phyloP scores from a whole-genome alignment of 306 rosid genomes.

The Cajanus cajan region DNA sequence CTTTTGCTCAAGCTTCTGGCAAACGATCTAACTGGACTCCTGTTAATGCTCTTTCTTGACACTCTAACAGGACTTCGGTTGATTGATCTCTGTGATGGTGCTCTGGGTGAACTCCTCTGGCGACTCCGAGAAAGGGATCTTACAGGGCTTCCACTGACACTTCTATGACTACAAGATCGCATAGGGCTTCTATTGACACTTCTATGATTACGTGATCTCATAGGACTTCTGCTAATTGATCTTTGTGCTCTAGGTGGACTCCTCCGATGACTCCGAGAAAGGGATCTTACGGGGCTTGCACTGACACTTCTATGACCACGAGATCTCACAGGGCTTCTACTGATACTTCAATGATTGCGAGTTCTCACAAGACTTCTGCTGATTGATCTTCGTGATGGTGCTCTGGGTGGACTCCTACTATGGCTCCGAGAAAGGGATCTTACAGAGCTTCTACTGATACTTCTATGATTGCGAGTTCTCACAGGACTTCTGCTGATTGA shows the following conservation, averaged over 20 bases:
- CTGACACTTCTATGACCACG: conserved; percentile 36
- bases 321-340: conserved; percentile 47
- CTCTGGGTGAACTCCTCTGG: conserved; percentile 58
- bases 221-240: conserved; percentile 66
- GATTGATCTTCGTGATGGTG: conserved; percentile 42
- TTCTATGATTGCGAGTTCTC: conserved; percentile 42
- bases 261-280: conserved; percentile 44
- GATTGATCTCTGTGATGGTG: conserved; percentile 42
- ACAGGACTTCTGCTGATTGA: conserved; percentile 66
- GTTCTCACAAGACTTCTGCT: conserved; percentile 68
- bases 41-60: conserved; percentile 57
- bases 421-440: conserved; percentile 43
- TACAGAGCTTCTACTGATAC: conserved; percentile 47
- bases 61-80: conserved; percentile 69
- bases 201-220: conserved; percentile 41
- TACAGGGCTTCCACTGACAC: conserved; percentile 44
- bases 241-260: conserved; percentile 58
- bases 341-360: conserved; percentile 39
- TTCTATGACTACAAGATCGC: conserved; percentile 27
- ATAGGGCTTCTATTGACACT: conserved; percentile 47
- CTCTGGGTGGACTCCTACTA: conserved; percentile 53
- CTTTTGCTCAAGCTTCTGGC: conserved; percentile 83
- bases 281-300: conserved; percentile 42
- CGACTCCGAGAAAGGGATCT: conserved; percentile 43
- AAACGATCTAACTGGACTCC: conserved; percentile 70